These are phyloP conservation scores for Exutisphaerella laricina DNA, from an alignment of 2,329 filamentous ascomycete species.

Conservation along the genomic window DNA sequence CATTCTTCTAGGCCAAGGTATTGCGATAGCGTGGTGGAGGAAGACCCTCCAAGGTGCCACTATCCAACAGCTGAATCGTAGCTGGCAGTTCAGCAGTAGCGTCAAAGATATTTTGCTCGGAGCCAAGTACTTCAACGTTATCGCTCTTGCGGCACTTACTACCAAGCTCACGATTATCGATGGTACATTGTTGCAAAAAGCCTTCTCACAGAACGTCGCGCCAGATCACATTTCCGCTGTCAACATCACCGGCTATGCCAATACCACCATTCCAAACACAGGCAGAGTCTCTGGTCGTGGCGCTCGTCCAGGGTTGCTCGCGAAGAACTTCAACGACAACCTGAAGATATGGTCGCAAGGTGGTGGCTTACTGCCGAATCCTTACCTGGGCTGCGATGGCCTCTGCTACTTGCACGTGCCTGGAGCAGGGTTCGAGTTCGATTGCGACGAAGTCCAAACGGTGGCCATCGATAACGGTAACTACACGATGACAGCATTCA, in stretches of 20 bases:
- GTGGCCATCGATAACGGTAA: constrained; percentile 14
- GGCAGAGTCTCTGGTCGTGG: constrained; percentile 8
- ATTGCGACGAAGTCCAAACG: constrained; percentile 12
- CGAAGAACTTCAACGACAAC: constrained; percentile 14
- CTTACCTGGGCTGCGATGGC: constrained; percentile 15
- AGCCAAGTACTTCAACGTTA: constrained; percentile 26
- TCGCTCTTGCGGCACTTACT: constrained; percentile 24
- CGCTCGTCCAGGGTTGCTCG: constrained; percentile 4
- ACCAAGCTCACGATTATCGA: constrained; percentile 27
- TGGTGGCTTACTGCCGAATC: constrained; percentile 9
- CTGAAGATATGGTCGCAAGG: constrained; percentile 15
- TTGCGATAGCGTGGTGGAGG: constrained; percentile 27
- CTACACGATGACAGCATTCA: constrained; percentile 5
- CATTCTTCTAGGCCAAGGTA: constrained; percentile 16
- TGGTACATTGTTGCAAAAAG: constrained; percentile 21
- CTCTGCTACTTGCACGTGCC: constrained; percentile 15
- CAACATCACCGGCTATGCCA: constrained; percentile 13
- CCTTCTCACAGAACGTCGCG: constrained; percentile 11
- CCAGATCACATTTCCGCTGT: constrained; percentile 5
- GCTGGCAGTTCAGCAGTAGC: constrained; percentile 22
- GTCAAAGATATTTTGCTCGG: constrained; percentile 19
- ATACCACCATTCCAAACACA: constrained; percentile 16
- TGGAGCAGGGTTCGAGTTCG: constrained; percentile 22
- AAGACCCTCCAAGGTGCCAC: constrained; percentile 22
- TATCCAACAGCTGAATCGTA: constrained; percentile 22